phyloP scores from a whole-genome alignment of 805 yeast species.

The Tanozyma kutaoensis region DNA sequence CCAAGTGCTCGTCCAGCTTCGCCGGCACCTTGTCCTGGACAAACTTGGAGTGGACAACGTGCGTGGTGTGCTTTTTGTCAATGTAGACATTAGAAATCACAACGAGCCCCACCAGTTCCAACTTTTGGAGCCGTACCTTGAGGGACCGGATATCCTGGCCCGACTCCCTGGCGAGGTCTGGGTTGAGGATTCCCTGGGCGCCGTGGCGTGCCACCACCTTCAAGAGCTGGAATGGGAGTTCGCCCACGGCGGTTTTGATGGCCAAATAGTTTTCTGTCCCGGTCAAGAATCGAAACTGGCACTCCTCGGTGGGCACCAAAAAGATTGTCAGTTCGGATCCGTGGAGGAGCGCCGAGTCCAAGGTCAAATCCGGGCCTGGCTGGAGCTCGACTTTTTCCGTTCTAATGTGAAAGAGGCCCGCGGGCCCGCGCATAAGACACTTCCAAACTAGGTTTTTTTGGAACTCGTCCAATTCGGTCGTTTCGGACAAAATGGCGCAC shows the following conservation, averaged over 20 bases:
- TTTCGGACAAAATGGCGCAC: constrained; percentile 1
- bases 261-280: constrained; percentile 32
- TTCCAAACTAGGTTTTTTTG: constrained; percentile 27
- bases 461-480: constrained; percentile 14
- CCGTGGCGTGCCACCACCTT: constrained; percentile 48
- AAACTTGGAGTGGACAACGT: constrained; percentile 39
- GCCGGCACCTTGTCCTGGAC: constrained; percentile 9
- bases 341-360: constrained; percentile 2
- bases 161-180: constrained; percentile 40
- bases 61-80: constrained; percentile 38
- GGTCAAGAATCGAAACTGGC: constrained; percentile 44
- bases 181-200: constrained; percentile 43
- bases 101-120: constrained; percentile 38
- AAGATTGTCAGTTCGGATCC: constrained; percentile 6
- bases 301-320: constrained; percentile 34
- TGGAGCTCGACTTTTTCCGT: constrained; percentile 7
- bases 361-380: constrained; percentile 1
- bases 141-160: constrained; percentile 64
- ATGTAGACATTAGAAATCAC: constrained; percentile 20
- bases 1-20: constrained; percentile 8
- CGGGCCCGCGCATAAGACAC: constrained; percentile 15
- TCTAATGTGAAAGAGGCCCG: constrained; percentile 6
- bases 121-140: constrained; percentile 44
- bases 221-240: constrained; percentile 37
- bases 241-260: constrained; percentile 41